These are phyloP conservation scores for Phytophthora fragariae DNA, from an alignment of 352 stramenopile species.

Conservation along the genomic window DNA sequence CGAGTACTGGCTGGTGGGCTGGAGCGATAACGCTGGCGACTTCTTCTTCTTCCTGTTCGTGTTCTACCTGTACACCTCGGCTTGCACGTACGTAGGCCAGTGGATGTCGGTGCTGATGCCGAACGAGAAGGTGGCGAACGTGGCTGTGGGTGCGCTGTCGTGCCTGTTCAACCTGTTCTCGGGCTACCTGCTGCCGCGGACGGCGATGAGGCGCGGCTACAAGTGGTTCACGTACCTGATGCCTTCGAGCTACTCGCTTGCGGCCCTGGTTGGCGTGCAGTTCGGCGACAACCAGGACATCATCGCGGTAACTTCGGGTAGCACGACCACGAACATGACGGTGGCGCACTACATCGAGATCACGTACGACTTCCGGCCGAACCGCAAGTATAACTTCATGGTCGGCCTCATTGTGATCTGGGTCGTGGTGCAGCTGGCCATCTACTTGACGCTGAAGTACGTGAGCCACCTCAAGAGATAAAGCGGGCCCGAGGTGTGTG, in stretches of 20 bases:
- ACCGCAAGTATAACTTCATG: neutral
- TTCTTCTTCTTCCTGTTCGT: conserved; percentile 42
- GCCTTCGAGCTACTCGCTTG: neutral
- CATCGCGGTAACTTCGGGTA: neutral
- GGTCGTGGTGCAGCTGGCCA: conserved; percentile 23
- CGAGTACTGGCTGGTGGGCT: conserved; percentile 69
- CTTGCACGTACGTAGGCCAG: conserved; percentile 63
- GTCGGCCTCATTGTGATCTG: neutral
- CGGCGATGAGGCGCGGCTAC: conserved; percentile 52
- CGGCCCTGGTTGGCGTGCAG: neutral
- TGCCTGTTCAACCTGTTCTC: conserved; percentile 67
- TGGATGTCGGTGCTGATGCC: conserved; percentile 73
- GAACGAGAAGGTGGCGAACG: conserved; percentile 73
- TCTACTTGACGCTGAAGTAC: conserved; percentile 69
- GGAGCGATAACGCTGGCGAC: conserved; percentile 29
- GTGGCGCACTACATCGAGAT: neutral
- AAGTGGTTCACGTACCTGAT: conserved; percentile 65
- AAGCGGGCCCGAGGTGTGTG: conserved; percentile 46
- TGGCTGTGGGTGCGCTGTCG: conserved; percentile 64
- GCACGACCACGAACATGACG: neutral
- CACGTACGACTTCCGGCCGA: neutral
- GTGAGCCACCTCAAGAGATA: neutral
- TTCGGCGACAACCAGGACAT: neutral
- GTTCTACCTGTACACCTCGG: conserved; percentile 64
- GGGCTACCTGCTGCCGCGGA: conserved; percentile 51